Conservation (phyloP, 306 rosid genomes). For the Trichosanthes truncata region DNA sequence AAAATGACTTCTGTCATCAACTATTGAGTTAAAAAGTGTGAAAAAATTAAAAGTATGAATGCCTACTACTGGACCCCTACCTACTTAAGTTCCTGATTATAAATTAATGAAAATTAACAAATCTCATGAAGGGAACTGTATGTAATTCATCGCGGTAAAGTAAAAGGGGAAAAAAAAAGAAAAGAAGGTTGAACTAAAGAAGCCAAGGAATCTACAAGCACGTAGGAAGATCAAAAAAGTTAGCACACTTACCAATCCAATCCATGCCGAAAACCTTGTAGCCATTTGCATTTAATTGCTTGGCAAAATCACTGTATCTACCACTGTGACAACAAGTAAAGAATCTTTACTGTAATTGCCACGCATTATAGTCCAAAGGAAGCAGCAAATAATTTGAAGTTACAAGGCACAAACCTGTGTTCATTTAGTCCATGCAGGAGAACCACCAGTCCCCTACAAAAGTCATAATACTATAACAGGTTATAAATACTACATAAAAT, state of each 20-base stretch:
- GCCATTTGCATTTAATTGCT: slow-evolving; percentile 69
- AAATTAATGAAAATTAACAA: not conserved
- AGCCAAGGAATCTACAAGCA: not conserved
- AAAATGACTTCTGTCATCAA: not conserved
- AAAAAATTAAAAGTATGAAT: not conserved
- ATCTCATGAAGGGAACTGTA: not conserved
- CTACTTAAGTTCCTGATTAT: not conserved
- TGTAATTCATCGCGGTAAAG: not conserved
- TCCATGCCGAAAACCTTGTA: slow-evolving; percentile 90
- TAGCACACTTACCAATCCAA: slow-evolving; percentile 73
- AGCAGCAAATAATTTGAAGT: not conserved
- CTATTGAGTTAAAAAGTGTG: not conserved
- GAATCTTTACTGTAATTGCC: not conserved
- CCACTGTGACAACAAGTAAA: slow-evolving; percentile 42
- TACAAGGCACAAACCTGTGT: slow-evolving; percentile 56
- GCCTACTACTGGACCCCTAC: not conserved
- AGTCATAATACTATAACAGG: not conserved
- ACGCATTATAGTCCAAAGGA: slow-evolving; percentile 1
- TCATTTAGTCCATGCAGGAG: slow-evolving; percentile 91
- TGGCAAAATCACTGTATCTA: slow-evolving; percentile 69
- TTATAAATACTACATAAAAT: not conserved
- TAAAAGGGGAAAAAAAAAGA: not conserved
- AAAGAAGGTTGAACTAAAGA: not conserved
- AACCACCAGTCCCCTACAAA: slow-evolving; percentile 77
- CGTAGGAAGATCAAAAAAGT: not conserved